Conservation (phyloP, 768 basidiomycete genomes). For the Termitomyces sp. region DNA sequence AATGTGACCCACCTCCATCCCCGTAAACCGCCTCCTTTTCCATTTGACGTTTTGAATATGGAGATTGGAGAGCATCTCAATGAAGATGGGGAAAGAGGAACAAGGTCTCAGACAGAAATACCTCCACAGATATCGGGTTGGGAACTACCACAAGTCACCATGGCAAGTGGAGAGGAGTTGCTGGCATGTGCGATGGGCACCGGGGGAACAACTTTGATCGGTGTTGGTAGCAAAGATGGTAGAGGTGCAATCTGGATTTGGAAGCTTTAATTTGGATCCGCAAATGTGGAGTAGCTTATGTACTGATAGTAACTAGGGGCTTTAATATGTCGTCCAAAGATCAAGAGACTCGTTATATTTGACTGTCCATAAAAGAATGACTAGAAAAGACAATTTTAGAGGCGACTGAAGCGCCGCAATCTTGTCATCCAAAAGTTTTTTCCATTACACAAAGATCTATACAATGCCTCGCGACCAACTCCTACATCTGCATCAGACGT, state of each 20-base stretch:
- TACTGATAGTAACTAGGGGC: neutral
- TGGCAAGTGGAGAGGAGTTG: slow-evolving; percentile 18
- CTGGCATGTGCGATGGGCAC: slow-evolving; percentile 37
- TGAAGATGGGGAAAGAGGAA: slow-evolving; percentile 15
- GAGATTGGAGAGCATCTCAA: slow-evolving; percentile 19
- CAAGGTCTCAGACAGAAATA: neutral
- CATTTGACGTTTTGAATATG: slow-evolving; percentile 23
- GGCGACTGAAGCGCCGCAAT: neutral
- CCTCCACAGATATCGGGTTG: slow-evolving; percentile 15
- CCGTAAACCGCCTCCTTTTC: slow-evolving; percentile 36
- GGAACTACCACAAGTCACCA: slow-evolving; percentile 13
- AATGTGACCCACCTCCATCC: slow-evolving; percentile 43
- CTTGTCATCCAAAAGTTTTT: slow-evolving; percentile 2
- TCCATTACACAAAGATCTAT: slow-evolving; percentile 3
- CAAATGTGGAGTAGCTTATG: neutral
- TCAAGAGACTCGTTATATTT: neutral
- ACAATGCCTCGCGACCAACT: neutral
- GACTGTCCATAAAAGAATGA: slow-evolving; percentile 5
- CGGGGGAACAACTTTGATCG: slow-evolving; percentile 35
- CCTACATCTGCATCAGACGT: neutral
- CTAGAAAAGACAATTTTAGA: neutral
- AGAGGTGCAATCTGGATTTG: slow-evolving; percentile 38
- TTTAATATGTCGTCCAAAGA: neutral
- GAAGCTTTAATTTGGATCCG: slow-evolving; percentile 9
- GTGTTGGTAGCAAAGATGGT: slow-evolving; percentile 32